Evolutionary conservation across 2,329 filamentous ascomycete species (phyloP).

Genomic region (Exophiala lecanii-corni): DNA sequence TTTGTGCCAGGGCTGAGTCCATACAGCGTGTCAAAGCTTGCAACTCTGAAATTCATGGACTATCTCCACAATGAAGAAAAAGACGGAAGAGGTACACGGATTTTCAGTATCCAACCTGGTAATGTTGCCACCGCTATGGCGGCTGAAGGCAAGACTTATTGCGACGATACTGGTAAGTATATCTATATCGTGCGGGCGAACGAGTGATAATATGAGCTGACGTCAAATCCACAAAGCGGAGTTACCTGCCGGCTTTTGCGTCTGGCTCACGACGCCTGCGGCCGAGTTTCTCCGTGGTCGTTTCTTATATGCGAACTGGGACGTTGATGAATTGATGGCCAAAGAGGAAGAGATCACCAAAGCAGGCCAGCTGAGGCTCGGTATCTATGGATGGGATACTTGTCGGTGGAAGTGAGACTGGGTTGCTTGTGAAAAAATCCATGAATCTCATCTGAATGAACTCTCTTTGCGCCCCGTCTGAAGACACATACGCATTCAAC

Average conservation of each 20-base stretch:
- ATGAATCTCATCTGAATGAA: too few relatives aligned
- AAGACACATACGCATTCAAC: too few relatives aligned
- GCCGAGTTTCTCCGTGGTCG: slow-evolving; percentile 45
- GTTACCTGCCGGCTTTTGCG: slow-evolving; percentile 6
- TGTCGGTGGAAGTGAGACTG: too few relatives aligned
- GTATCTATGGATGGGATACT: background rate
- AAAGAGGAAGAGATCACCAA: slow-evolving; percentile 6
- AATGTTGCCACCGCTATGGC: slow-evolving; percentile 15
- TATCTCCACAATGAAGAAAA: slow-evolving; percentile 34
- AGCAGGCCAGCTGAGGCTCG: slow-evolving; percentile 1
- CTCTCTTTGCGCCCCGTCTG: too few relatives aligned
- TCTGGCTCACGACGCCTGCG: slow-evolving; percentile 44
- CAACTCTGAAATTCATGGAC: slow-evolving; percentile 39
- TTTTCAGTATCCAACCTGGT: slow-evolving; percentile 44
- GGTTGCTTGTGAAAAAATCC: too few relatives aligned
- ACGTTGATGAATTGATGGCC: slow-evolving; percentile 46
- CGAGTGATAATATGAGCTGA: background rate
- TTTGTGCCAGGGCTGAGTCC: slow-evolving; percentile 9
- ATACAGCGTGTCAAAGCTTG: slow-evolving; percentile 42
- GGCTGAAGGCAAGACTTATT: slow-evolving; percentile 4
- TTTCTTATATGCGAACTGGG: slow-evolving; percentile 49
- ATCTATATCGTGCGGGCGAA: background rate
- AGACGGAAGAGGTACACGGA: slow-evolving; percentile 33
- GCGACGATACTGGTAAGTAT: slow-evolving; percentile 4
- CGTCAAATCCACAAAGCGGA: background rate